Base-by-base conservation (phyloP, 2,329 filamentous ascomycete species). In the Aspergillus piperis region DNA sequence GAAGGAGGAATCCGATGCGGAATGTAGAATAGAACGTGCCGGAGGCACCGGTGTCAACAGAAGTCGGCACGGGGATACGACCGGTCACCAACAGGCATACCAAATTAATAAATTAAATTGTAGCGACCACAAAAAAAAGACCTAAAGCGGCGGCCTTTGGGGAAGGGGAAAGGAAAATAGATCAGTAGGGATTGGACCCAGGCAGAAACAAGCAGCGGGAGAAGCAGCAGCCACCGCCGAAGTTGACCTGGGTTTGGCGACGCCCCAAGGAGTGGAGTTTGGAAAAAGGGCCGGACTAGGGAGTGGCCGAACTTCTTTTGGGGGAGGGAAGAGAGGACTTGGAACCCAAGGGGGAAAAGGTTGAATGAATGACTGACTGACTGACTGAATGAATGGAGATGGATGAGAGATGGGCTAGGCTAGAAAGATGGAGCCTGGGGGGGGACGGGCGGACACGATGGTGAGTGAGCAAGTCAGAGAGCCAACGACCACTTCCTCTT, bases 1-100 rank as follows among this genome's bases (percentile, higher is more conserved):
- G 53, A 61, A 44, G 30, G 25, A 54, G 30, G 19, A 54, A 50
- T 51, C 27, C 49, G 25, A 48, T 17, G 41, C 17, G 13, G 42
- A 58, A 47, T 36, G 41, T 32, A 44, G 41, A 54, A 55, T 21
- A 50, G 55, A 54, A 61, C 25, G 50, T 42, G 55, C 41, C 41
- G 27, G 42, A 42, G 19, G 51, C 19, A 42, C 23, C 21, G 19
- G 15, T n/a, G 32, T 54, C 36, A 54, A 54, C 15, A 15, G 25
- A 50, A 25, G 27, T 27, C 25, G 47, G 47, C 47, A 50, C 47
- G 25, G 25, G 25, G 23, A 27, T 15, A 30, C 15, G 47, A 30
- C 23, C 15, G 25, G 30, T 30, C 25, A 49, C 44, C 21, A 49
- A 27, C 5, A 27, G 25, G 25, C 17, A 30, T 30, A 19, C 47